Conservation (phyloP, 202 grass and related monocot species). For the Carex sylvatica region DNA sequence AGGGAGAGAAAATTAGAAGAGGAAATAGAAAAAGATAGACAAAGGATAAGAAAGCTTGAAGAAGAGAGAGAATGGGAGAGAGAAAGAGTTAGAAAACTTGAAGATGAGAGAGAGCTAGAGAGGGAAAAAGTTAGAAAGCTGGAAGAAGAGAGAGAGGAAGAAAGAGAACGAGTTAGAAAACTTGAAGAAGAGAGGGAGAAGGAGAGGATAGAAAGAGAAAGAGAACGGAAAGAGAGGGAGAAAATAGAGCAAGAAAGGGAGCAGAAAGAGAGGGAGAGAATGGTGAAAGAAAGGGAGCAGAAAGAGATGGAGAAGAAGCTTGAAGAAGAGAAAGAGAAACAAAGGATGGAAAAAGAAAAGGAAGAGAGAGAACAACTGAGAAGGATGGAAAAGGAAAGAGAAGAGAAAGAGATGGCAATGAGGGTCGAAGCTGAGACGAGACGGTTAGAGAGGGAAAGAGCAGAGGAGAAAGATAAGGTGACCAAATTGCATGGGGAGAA, state of each 20-base stretch:
- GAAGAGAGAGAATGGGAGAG: constrained; percentile 24
- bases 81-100: constrained; percentile 14
- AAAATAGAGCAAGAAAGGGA: constrained; percentile 14
- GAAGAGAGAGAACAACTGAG: constrained; percentile 22
- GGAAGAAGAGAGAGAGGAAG: constrained; percentile 26
- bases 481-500: constrained; percentile 15
- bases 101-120: constrained; percentile 27
- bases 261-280: constrained; percentile 24
- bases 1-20: constrained; percentile 22
- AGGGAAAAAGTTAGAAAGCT: constrained; percentile 27
- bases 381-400: constrained; percentile 26
- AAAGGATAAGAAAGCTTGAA: constrained; percentile 27
- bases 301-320: constrained; percentile 17
- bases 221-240: constrained; percentile 2
- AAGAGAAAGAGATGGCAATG: constrained; percentile 20
- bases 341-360: constrained; percentile 17
- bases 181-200: constrained; percentile 23
- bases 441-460: constrained; percentile 18
- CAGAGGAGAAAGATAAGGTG: background rate
- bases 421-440: constrained; percentile 19
- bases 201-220: background rate
- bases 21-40: constrained; percentile 26
- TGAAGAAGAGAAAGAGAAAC: constrained; percentile 25
- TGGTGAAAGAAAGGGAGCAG: constrained; percentile 5
- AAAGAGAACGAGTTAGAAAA: constrained; percentile 20